Evolutionary conservation across 495 filamentous ascomycete genomes (phyloP), one percentile per base, ranked within the genome.

Genomic region (Parathielavia hyrcaniae): DNA sequence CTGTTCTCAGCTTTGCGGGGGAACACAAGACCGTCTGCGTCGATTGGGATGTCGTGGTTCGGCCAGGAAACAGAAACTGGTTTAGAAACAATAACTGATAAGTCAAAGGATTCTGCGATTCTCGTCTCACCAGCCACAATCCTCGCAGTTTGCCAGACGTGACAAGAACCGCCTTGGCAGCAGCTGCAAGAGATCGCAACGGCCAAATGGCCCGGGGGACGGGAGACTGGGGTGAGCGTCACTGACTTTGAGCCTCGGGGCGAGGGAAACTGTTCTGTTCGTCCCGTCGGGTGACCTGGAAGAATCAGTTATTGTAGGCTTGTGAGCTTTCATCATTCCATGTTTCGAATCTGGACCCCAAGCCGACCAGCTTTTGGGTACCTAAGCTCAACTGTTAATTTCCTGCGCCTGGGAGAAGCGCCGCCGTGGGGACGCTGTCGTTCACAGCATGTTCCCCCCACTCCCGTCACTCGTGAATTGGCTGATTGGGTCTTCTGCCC

Each of bases 381-480:
- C 13, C 12, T 5, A 35, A 14, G n/a, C 9, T 19, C n/a, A 13
- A 17, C n/a, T n/a, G n/a, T n/a, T n/a, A n/a, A n/a, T n/a, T n/a
- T n/a, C n/a, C n/a, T n/a, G n/a, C n/a, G n/a, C n/a, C n/a, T n/a
- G n/a, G n/a, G 47, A 56, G 61, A 66, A 64, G 65, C 61, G 67
- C 65, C 60, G 63, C 44, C 61, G 59, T 60, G 63, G 59, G 54
- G 56, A 54, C 46, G 43, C 44, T 36, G 48, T 50, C 26, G 26
- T 38, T 47, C 34, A 47, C 35, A 50, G 45, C 39, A 50, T 55
- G 22, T 52, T 19, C 57, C 46, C 59, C 61, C 63, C 60, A n/a
- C n/a, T n/a, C n/a, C n/a, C n/a, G n/a, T 53, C 59, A 61, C 64
- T 41, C 47, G 30, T 55, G 35, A 45, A 57, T 36, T 53, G 64